Conservation (phyloP, 2,329 filamentous ascomycete genomes). For the Ramularia endophylla region DNA sequence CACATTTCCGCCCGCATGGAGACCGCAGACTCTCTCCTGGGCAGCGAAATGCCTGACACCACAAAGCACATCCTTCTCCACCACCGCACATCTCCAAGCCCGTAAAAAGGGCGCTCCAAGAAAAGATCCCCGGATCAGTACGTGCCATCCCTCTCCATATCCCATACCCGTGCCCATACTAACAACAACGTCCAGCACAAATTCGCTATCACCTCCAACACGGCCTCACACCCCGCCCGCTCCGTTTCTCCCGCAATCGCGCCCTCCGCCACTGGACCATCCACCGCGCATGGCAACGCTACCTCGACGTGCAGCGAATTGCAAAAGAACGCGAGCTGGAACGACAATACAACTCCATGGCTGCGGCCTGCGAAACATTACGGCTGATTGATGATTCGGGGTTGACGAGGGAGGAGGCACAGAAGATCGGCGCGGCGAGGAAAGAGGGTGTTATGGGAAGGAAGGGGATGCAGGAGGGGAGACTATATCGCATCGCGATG, state of each 20-base stretch:
- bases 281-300: conserved; percentile 88
- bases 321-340: conserved; percentile 65
- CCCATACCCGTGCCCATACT: not conserved
- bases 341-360: conserved; percentile 76
- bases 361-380: conserved; percentile 77
- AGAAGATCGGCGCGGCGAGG: conserved; percentile 13
- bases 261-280: conserved; percentile 97
- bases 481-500: conserved; percentile 82
- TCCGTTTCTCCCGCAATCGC: conserved; percentile 83
- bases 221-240: conserved; percentile 63
- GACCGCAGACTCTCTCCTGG: conserved; percentile 13
- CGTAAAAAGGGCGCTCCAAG: conserved; percentile 25
- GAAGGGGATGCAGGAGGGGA: conserved; percentile 50
- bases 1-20: conserved; percentile 22
- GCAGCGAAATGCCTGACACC: conserved; percentile 21
- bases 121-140: conserved; percentile 32
- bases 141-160: conserved; percentile 7
- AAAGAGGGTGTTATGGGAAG: conserved; percentile 21
- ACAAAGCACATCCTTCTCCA: conserved; percentile 30
- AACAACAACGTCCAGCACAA: conserved; percentile 39
- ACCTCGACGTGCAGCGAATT: conserved; percentile 62
- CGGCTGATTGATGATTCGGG: conserved; percentile 45
- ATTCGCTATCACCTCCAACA: conserved; percentile 68
- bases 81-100: conserved; percentile 35
- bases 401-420: conserved; percentile 28